Conservation (phyloP, 306 rosid genomes). For the Albizia julibrissin region DNA sequence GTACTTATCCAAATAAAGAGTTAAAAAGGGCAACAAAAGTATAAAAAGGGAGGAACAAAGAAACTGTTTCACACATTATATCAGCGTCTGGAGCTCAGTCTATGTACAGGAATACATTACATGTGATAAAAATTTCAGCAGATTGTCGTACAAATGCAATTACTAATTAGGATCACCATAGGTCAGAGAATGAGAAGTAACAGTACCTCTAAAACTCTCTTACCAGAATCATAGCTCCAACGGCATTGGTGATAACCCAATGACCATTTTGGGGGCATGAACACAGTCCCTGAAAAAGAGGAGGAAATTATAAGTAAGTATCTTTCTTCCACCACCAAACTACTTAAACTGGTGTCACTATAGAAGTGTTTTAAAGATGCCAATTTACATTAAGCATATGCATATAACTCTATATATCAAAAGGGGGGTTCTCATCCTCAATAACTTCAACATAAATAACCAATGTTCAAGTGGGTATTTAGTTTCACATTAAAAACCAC, state of each 20-base stretch:
- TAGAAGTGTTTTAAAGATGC: conserved; percentile 15
- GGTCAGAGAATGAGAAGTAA: conserved; percentile 17
- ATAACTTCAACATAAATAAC: conserved; percentile 11
- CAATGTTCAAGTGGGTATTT: not conserved
- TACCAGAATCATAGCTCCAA: conserved; percentile 76
- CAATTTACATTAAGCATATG: conserved; percentile 15
- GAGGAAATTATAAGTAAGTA: conserved; percentile 16
- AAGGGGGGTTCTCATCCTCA: not conserved
- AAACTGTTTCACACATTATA: conserved; percentile 12
- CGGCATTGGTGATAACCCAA: conserved; percentile 95
- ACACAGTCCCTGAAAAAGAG: conserved; percentile 59
- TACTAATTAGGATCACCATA: conserved; percentile 12
- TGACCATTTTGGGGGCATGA: conserved; percentile 96
- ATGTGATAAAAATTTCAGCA: not conserved
- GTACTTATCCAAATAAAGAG: not conserved
- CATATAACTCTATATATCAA: conserved; percentile 12
- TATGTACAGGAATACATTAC: not conserved
- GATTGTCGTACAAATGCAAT: conserved; percentile 12
- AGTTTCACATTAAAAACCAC: not conserved
- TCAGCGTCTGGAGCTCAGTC: conserved; percentile 22
- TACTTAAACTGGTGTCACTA: conserved; percentile 14
- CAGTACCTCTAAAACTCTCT: conserved; percentile 76
- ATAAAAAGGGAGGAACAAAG: not conserved
- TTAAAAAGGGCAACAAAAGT: not conserved
- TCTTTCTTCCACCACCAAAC: conserved; percentile 1